Evolutionary conservation across 768 basidiomycete species (phyloP), one percentile per base, ranked within the genome.

Genomic region (Russula ochroleuca): DNA sequence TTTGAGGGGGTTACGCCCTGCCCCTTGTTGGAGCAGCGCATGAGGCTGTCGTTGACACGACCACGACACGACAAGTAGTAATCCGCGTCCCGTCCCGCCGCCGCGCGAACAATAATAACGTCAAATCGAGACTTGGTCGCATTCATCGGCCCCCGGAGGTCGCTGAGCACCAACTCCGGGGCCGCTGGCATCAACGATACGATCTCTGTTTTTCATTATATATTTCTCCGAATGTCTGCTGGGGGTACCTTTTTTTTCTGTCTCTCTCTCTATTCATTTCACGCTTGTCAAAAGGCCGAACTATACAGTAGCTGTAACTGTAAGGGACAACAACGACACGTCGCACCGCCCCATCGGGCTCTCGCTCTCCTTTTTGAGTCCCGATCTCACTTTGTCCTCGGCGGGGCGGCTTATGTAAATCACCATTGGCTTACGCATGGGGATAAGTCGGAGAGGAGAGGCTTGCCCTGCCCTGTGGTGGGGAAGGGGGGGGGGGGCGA

Each of bases 141-240:
- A 57, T 28, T 14, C 25, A 5, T 41, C 45, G 52, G 40, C 15
- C 43, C 31, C 52, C 50, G 63, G 38, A 49, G 38, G 52, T 64
- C 63, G 63, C 63, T 64, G 63, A 64, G 63, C 63, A 59, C 35
- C 63, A 64, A 64, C 52, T 64, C 43, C 52, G 35, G 38, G 21
- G 63, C 52, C 63, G 63, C 63, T 64, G 63, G 58, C 47, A 41
- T 37, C 58, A 55, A 55, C 43, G 6, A 38, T 23, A 55, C 43
- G 6, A 38, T 23, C 35, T 35, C 7, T 33, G 10, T 38, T 35
- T 52, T 51, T 59, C 28, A 13, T 21, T 40, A 25, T 40, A 25
- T 11, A 19, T 49, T 58, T 17, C 35, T 25, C 57, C 31, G 15
- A 35, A 35, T n/a, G n/a, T 33, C 33, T 33, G 3, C 33, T 33